Conservation (phyloP, 163 green algal genomes). For the Chlamydomonas reinhardtii region DNA sequence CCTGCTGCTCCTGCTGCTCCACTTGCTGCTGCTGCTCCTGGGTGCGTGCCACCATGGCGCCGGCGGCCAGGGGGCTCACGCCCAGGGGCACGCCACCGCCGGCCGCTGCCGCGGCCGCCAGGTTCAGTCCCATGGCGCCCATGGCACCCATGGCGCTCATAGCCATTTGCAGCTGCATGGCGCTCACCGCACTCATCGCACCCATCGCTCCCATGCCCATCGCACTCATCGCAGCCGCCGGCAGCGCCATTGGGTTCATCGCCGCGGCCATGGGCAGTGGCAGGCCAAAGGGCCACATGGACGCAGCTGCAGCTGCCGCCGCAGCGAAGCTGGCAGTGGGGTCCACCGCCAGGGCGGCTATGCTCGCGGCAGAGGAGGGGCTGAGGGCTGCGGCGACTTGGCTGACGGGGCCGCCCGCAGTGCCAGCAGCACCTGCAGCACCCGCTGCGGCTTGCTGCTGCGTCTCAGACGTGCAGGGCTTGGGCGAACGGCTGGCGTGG, state of each 20-base stretch:
- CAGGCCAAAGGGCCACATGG: constrained; percentile 9
- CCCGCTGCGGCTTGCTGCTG: not conserved
- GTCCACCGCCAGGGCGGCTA: not conserved
- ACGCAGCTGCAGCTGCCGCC: not conserved
- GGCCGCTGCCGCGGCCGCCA: not conserved
- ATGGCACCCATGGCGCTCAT: not conserved
- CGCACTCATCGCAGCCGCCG: not conserved
- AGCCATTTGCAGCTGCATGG: no score
- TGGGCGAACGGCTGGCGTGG: not conserved
- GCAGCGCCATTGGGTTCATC: not conserved
- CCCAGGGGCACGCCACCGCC: not conserved
- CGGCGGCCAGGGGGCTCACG: not conserved
- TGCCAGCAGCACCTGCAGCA: not conserved
- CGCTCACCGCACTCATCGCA: no score
- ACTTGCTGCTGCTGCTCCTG: not conserved
- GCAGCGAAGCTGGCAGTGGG: not conserved
- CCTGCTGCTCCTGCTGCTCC: not conserved
- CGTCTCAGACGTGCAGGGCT: not conserved
- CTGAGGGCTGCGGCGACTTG: not conserved
- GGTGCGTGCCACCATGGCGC: not conserved
- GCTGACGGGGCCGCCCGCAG: not conserved
- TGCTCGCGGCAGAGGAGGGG: not conserved
- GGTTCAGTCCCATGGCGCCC: not conserved
- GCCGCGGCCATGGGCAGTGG: not conserved
- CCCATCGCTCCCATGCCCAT: not conserved